Evolutionary conservation across 768 basidiomycete species (phyloP), one percentile per base, ranked within the genome.

Genomic region (Agaricus sinodeliciosus): DNA sequence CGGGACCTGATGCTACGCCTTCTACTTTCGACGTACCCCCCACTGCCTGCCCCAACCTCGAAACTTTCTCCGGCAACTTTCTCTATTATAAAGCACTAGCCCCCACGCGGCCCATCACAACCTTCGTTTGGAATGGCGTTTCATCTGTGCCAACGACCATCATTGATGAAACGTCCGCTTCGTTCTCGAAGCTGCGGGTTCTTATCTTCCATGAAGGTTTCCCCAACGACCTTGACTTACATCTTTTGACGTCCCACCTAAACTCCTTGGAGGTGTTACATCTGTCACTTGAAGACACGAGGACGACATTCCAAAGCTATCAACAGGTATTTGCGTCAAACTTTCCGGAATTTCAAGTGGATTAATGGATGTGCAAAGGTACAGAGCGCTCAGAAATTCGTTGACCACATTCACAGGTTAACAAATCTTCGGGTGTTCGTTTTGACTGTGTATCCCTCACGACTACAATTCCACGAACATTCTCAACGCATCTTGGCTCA

Each of bases 251-350:
- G 15, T 42, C 49, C n/a, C 40, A 43, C 41, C n/a, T 50, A 18
- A 50, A 26, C 27, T 42, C 49, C 12, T 43, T 50, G 41, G 40
- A 50, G 39, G 40, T 50, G 19, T 27, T 50, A 9, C 49, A 50
- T 34, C 41, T 50, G n/a, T 43, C 49, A 22, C 41, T 50, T 16
- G 49, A 50, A 43, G 41, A 42, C 19, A 50, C 49, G 49, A 42
- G 49, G 49, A 43, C 16, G 16, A 49, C 40, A 11, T 37, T 50
- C 22, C 49, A 50, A 34, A 42, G 26, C 9, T 35, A 50, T 34
- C 49, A 11, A 22, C 41, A 50, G 49, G 49, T 50, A 50, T 43
- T 12, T 31, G 4, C 18, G 25, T 11, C 16, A n/a, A 9, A 26
- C 16, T 19, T 9, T 22, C 26, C 28, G 40, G 41, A 18, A 11